These are phyloP conservation scores for Monosporascus cannonballus DNA, from an alignment of 2,329 filamentous ascomycete species.

Conservation along the genomic window DNA sequence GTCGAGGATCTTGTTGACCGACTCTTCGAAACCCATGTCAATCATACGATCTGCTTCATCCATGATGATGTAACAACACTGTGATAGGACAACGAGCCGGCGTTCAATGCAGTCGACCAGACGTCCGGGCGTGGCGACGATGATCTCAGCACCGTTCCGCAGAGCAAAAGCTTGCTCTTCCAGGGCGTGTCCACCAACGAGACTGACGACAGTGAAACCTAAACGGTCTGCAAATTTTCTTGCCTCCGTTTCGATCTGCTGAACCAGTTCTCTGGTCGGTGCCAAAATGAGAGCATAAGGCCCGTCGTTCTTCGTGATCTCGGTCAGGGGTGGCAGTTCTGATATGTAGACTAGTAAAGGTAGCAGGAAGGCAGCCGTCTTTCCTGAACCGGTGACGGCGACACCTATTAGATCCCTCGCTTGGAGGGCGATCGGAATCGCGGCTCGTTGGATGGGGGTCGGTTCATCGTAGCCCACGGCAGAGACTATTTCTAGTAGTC, in stretches of 20 bases:
- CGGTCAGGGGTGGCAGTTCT: slow-evolving; percentile 76
- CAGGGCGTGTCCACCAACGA: slow-evolving; percentile 93
- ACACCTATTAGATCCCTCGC: slow-evolving; percentile 96
- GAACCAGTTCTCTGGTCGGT: slow-evolving; percentile 92
- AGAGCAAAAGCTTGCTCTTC: slow-evolving; percentile 91
- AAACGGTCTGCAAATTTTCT: slow-evolving; percentile 86
- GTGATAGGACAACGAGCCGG: slow-evolving; percentile 82
- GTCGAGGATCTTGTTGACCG: slow-evolving; percentile 94
- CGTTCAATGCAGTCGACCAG: slow-evolving; percentile 95
- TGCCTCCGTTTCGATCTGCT: slow-evolving; percentile 94
- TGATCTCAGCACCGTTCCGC: slow-evolving; percentile 89
- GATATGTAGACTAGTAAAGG: slow-evolving; percentile 93
- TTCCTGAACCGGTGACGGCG: slow-evolving; percentile 95
- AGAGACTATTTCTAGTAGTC: slow-evolving; percentile 74
- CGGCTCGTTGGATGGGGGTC: slow-evolving; percentile 84
- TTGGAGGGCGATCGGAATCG: slow-evolving; percentile 90
- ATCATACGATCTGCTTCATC: slow-evolving; percentile 99
- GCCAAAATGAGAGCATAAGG: slow-evolving; percentile 97
- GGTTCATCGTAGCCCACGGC: slow-evolving; percentile 88
- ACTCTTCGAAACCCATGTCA: slow-evolving; percentile 94
- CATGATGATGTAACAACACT: slow-evolving; percentile 99
- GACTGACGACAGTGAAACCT: slow-evolving; percentile 90
- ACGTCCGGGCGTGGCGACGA: slow-evolving; percentile 97
- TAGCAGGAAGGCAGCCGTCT: slow-evolving; percentile 91
- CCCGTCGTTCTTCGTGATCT: slow-evolving; percentile 85